Evolutionary conservation across 148 eudicot species (phyloP), one percentile per base, ranked within the genome.

Genomic region (Agrostemma githago): DNA sequence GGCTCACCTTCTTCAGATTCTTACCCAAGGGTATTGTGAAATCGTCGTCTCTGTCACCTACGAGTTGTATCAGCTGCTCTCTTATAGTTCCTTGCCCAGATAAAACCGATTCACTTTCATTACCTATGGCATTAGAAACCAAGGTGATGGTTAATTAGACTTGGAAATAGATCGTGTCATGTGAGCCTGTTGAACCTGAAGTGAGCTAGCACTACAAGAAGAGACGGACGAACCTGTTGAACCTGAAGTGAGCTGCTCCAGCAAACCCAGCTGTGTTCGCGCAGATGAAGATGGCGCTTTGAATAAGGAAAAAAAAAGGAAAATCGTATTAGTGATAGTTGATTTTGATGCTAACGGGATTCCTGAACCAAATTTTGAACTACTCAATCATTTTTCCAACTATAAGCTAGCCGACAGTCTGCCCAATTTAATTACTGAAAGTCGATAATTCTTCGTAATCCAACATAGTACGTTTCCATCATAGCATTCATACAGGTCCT

Each of bases 21-120:
- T 95, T 92, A 21, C 99, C 97, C 76, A 96, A 53, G 16, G 89
- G 92, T 74, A 96, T 85, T 76, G 57, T 85, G 77, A 92, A 92
- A 80, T 92, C 88, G 10, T 83, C 97, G 62, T 96, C 97, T 64
- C 91, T 72, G 8, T 84, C 87, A 10, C 90, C 89, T 19, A 83
- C 87, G 63, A 96, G 74, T 74, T 61, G 74, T 10, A 79, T 83
- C 15, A 96, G 89, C 78, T 89, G 97, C 51, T 90, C 94, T 38
- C 96, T 86, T 68, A 96, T 88, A 5, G 92, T 86, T 40, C 78
- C 85, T 68, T 77, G 72, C 5, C 42, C 56, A 3, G 39, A 21
- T 48, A 82, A 42, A 77, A 60, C 77, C 37, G 77, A 84, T 68
- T 86, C 97, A 63, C 87, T 87, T 76, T 72, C 82, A 72, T 84